Percentiles rank a stretch among this genome's conserved stretches.
Conservation (phyloP, 2,329 filamentous ascomycete species). For the Aspergillus neoniger region DNA sequence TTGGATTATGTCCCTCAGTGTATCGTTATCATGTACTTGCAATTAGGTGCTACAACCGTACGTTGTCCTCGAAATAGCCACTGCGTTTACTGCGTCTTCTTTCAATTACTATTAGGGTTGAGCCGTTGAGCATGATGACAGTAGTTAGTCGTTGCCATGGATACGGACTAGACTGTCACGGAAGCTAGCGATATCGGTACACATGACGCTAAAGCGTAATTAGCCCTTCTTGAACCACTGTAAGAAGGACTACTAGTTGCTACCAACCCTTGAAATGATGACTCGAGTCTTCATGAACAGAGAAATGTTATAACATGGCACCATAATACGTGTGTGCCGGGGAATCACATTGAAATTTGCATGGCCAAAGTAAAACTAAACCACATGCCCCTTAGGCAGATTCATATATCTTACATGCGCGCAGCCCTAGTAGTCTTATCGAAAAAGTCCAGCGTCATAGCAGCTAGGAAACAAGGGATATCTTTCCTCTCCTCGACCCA, state of each 20-base stretch:
- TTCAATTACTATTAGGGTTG: no score
- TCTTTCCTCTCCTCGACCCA: conserved; percentile 95
- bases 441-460: conserved; percentile 89
- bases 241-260: neutral
- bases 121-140: no score
- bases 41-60: no score
- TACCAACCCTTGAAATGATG: neutral
- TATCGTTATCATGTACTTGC: no score
- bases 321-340: conserved; percentile 20
- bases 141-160: no score
- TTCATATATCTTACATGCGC: conserved; percentile 30
- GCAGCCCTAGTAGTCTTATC: conserved; percentile 58
- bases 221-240: neutral
- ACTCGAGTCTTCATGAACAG: conserved; percentile 17
- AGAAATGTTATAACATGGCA: conserved; percentile 17
- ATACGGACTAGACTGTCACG: no score
- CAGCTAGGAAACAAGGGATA: conserved; percentile 89
- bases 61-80: no score
- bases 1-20: no score
- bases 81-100: no score
- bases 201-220: no score
- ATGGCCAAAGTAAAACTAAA: neutral
- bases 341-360: conserved; percentile 24
- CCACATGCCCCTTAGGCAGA: neutral
- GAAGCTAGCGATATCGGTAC: no score